A percentile compares a stretch with the other conserved stretches of the same genome.
Conservation (phyloP, 768 basidiomycete species). For the Russula sp. region DNA sequence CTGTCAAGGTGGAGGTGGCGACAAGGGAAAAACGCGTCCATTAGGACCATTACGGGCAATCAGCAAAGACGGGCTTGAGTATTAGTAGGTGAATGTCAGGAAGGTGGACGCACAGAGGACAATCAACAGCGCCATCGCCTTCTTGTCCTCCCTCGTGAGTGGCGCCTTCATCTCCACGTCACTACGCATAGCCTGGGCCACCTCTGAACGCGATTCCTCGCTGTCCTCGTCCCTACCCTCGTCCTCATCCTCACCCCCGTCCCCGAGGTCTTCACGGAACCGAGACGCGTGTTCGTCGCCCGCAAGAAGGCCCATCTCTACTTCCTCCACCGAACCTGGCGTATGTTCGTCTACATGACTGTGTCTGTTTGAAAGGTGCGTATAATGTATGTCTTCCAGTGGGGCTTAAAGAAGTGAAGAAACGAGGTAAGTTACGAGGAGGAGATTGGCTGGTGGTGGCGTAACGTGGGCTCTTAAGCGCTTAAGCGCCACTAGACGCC, state of each 20-base stretch:
- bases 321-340: slow-evolving; percentile 28
- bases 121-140: slow-evolving; percentile 47
- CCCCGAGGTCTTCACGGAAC: background rate
- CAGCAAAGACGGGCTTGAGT: background rate
- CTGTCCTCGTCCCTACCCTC: background rate
- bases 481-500: too few species aligned
- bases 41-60: background rate
- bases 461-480: too few species aligned
- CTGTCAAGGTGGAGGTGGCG: slow-evolving; percentile 32
- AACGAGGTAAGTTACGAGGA: background rate
- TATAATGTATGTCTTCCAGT: slow-evolving; percentile 24
- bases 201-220: background rate
- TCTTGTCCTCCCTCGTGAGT: slow-evolving; percentile 39
- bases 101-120: slow-evolving; percentile 44
- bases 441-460: background rate
- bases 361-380: slow-evolving; percentile 7
- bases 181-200: background rate
- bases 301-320: slow-evolving; percentile 32
- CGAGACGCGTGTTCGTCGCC: slow-evolving; percentile 24
- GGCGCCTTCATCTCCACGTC: slow-evolving; percentile 10
- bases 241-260: slow-evolving; percentile 25
- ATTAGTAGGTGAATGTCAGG: too few species aligned
- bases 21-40: background rate
- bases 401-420: background rate
- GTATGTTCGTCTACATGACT: background rate